Conservation (phyloP, 768 basidiomycete genomes). For the Suillus spraguei region DNA sequence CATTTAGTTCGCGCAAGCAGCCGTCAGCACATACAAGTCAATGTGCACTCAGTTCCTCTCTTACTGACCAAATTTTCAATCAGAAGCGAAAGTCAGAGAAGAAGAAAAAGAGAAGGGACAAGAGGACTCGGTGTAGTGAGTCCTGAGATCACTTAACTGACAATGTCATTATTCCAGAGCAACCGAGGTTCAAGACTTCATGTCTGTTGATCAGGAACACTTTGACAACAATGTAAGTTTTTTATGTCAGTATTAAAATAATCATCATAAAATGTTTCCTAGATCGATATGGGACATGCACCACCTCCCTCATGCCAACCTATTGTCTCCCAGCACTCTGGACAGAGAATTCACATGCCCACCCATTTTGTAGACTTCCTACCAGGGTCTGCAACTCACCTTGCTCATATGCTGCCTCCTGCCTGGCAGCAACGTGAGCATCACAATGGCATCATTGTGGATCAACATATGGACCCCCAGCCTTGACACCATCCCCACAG, state of each 20-base stretch:
- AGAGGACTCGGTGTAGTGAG: not conserved
- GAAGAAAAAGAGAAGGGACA: not conserved
- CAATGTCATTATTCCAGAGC: not conserved
- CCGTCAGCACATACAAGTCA: not conserved
- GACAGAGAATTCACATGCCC: constrained; percentile 8
- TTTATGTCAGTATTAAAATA: not conserved
- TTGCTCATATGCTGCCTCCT: not conserved
- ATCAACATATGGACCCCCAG: not conserved
- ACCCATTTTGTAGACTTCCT: constrained; percentile 12
- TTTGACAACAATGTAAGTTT: not conserved
- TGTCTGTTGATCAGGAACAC: not conserved
- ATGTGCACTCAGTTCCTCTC: not conserved
- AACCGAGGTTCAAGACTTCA: not conserved
- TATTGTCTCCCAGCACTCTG: constrained; percentile 1
- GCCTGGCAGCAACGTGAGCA: not conserved
- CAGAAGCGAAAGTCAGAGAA: not conserved
- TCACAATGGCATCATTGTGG: not conserved
- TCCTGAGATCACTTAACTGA: no score
- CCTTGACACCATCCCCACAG: not conserved
- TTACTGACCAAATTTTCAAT: not conserved
- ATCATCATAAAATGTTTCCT: not conserved
- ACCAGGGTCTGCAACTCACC: not conserved
- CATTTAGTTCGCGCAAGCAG: not conserved
- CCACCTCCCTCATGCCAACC: not conserved
- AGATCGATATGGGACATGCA: not conserved